These are phyloP conservation scores for Dysphania ambrosioides DNA, from an alignment of 148 eudicot species.

Conservation along the genomic window DNA sequence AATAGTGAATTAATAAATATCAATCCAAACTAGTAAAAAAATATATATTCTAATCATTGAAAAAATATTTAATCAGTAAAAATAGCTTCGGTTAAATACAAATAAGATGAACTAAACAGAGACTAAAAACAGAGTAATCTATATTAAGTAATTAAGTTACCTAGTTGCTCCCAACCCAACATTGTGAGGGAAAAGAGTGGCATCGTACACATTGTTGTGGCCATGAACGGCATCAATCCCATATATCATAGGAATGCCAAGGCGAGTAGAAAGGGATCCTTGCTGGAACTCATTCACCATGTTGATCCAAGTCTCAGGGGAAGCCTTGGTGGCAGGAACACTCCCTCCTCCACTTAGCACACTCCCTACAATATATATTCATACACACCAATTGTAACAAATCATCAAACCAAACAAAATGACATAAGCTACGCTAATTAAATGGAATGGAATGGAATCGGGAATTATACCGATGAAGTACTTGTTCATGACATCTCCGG, in stretches of 20 bases:
- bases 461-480: slow-evolving; percentile 51
- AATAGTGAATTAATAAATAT: no score
- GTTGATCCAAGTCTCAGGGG: slow-evolving; percentile 63
- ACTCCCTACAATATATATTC: slow-evolving; percentile 46
- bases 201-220: slow-evolving; percentile 62
- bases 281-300: slow-evolving; percentile 79
- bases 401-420: background rate
- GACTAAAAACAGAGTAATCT: no score
- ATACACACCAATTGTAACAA: background rate
- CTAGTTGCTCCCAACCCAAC: slow-evolving; percentile 81
- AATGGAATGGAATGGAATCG: no score
- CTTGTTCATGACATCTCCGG: slow-evolving; percentile 53
- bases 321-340: slow-evolving; percentile 54
- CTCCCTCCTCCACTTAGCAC: slow-evolving; percentile 84
- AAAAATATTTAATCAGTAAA: no score
- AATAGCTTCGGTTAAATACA: no score
- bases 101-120: no score
- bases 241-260: slow-evolving; percentile 79
- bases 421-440: background rate
- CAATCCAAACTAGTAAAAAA: no score
- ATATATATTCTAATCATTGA: no score
- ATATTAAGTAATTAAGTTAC: slow-evolving; percentile 34
- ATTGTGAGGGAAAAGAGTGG: slow-evolving; percentile 85
- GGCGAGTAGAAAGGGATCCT: slow-evolving; percentile 64
- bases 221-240: slow-evolving; percentile 96